phyloP scores from a whole-genome alignment of 805 yeast genomes.

The Wickerhamomyces ciferrii region DNA sequence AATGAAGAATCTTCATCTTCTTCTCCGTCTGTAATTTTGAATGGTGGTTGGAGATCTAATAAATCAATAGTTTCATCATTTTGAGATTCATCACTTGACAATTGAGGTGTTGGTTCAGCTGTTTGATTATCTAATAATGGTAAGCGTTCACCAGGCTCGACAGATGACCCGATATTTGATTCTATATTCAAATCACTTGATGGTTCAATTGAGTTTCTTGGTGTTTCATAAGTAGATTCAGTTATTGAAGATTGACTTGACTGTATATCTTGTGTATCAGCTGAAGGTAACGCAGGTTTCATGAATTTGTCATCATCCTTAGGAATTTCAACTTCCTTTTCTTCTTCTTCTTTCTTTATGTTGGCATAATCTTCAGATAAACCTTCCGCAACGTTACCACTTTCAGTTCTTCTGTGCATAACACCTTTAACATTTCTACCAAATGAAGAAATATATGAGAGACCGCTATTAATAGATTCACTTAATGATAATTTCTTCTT shows the following conservation, averaged over 20 bases:
- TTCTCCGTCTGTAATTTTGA: not conserved
- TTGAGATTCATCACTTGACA: not conserved
- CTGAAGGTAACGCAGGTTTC: not conserved
- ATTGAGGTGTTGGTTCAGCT: not conserved
- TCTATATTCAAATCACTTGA: not conserved
- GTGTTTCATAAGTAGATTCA: not conserved
- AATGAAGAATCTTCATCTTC: not conserved
- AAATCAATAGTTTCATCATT: not conserved
- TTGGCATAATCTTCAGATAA: not conserved
- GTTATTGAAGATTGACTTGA: not conserved
- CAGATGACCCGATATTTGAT: not conserved
- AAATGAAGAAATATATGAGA: constrained; percentile 11
- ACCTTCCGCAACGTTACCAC: not conserved
- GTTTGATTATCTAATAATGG: not conserved
- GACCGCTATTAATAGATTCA: constrained; percentile 13
- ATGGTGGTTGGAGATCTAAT: not conserved
- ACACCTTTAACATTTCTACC: constrained; percentile 1
- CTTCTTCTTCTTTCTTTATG: not conserved
- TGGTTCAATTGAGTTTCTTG: constrained; percentile 1
- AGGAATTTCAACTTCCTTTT: not conserved
- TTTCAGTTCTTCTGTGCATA: not conserved
- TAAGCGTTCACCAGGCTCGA: not conserved
- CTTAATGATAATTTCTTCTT: constrained; percentile 15
- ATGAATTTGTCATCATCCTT: not conserved
- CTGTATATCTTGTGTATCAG: not conserved